These are phyloP conservation scores for Xylaria multiplex DNA, from an alignment of 2,329 filamentous ascomycete species.

Conservation along the genomic window DNA sequence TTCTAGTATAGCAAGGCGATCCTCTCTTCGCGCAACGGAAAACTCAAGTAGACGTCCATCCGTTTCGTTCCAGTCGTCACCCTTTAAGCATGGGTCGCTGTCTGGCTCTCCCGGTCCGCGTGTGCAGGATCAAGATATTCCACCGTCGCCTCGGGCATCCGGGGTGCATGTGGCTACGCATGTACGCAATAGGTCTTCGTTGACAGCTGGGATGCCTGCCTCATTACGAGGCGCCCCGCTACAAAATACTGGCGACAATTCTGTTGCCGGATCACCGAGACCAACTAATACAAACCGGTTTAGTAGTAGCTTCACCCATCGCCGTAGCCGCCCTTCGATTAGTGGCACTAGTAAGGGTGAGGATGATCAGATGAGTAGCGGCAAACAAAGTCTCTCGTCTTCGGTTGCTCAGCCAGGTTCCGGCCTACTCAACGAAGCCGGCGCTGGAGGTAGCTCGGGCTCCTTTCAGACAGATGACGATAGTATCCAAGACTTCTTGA, in stretches of 20 bases:
- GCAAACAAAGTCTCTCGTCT: conserved; percentile 78
- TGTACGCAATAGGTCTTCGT: conserved; percentile 74
- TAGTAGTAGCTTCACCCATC: conserved; percentile 93
- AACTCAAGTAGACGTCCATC: conserved; percentile 75
- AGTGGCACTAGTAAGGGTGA: conserved; percentile 76
- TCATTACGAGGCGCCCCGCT: conserved; percentile 74
- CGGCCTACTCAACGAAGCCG: conserved; percentile 77
- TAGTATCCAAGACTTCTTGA: conserved; percentile 92
- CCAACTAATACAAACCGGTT: conserved; percentile 83
- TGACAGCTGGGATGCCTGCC: conserved; percentile 79
- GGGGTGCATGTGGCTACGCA: conserved; percentile 63
- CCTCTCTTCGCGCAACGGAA: conserved; percentile 59
- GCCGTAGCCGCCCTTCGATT: conserved; percentile 80
- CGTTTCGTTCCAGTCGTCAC: conserved; percentile 79
- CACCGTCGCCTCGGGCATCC: conserved; percentile 64
- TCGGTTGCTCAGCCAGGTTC: conserved; percentile 79
- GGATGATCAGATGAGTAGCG: conserved; percentile 82
- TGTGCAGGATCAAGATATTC: conserved; percentile 60
- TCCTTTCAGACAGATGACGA: conserved; percentile 82
- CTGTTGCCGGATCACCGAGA: conserved; percentile 79
- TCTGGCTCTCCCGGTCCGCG: conserved; percentile 80
- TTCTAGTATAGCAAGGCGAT: conserved; percentile 50
- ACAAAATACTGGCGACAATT: conserved; percentile 68
- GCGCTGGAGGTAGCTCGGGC: conserved; percentile 72
- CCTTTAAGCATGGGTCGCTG: conserved; percentile 96